A percentile compares a stretch with the other conserved stretches of the same genome.
Conservation (phyloP, 106 monocot species). For the Dendrobium officinale region DNA sequence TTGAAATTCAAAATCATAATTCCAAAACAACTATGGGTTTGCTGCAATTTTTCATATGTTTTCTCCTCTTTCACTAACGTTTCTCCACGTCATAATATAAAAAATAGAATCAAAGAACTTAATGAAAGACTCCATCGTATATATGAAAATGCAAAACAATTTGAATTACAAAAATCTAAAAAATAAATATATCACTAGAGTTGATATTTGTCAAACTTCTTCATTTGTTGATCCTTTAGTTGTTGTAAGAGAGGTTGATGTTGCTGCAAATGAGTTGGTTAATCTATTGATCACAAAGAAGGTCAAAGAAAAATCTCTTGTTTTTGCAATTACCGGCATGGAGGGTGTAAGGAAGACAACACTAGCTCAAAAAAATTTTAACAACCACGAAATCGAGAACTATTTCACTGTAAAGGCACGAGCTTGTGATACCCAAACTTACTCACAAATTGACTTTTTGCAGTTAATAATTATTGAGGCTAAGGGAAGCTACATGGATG, state of each 20-base stretch:
- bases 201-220: background rate
- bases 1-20: too few relatives aligned
- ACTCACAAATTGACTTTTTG: too few relatives aligned
- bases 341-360: conserved; percentile 52
- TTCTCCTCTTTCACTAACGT: too few relatives aligned
- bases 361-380: conserved; percentile 33
- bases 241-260: background rate
- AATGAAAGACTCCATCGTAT: too few relatives aligned
- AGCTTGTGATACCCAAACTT: conserved; percentile 18
- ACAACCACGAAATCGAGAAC: conserved; percentile 11
- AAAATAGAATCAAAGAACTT: too few relatives aligned
- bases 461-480: too few relatives aligned
- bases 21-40: too few relatives aligned
- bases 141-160: too few relatives aligned
- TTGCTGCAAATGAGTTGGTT: conserved; percentile 6
- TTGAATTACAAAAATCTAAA: too few relatives aligned
- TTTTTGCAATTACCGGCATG: conserved; percentile 27
- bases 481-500: too few relatives aligned
- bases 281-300: background rate
- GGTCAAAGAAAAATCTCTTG: background rate
- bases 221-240: background rate
- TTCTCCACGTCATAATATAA: too few relatives aligned
- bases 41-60: too few relatives aligned
- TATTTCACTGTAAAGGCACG: conserved; percentile 23
- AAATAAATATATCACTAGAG: background rate